Evolutionary conservation across 202 grass and related monocot genomes (phyloP).

Genomic region (Setaria viridis): DNA sequence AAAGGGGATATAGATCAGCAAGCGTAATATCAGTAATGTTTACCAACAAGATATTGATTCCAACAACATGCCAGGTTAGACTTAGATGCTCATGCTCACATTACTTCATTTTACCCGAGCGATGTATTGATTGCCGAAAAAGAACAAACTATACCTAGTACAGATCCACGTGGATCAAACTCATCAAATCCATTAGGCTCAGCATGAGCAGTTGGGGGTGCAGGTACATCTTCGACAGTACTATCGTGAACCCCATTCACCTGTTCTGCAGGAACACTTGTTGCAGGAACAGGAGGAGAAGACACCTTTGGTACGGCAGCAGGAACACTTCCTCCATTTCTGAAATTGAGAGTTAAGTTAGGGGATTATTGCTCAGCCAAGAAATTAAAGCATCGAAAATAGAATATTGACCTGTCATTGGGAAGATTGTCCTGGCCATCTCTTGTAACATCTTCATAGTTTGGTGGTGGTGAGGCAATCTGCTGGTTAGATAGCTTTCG

Average conservation of each 20-base stretch:
- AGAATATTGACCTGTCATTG: slow-evolving; percentile 59
- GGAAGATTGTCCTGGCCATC: slow-evolving; percentile 58
- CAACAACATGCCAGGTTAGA: slow-evolving; percentile 22
- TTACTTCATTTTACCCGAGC: slow-evolving; percentile 22
- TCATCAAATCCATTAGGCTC: slow-evolving; percentile 85
- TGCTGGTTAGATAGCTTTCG: slow-evolving; percentile 76
- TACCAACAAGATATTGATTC: slow-evolving; percentile 39
- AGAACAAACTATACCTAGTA: slow-evolving; percentile 64
- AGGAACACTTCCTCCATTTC: slow-evolving; percentile 69
- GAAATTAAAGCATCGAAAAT: slow-evolving; percentile 29
- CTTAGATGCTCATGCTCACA: slow-evolving; percentile 14
- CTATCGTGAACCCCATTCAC: slow-evolving; percentile 48
- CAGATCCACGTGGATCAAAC: slow-evolving; percentile 90
- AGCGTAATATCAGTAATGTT: slow-evolving; percentile 26
- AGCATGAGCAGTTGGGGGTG: slow-evolving; percentile 38
- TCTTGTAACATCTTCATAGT: slow-evolving; percentile 74
- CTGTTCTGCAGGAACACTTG: slow-evolving; percentile 34
- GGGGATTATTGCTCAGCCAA: slow-evolving; percentile 9
- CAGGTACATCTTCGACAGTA: slow-evolving; percentile 40
- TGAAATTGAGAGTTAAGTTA: slow-evolving; percentile 54
- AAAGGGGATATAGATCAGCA: slow-evolving; percentile 18
- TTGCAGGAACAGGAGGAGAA: slow-evolving; percentile 44
- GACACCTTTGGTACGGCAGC: slow-evolving; percentile 49
- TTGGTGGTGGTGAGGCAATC: slow-evolving; percentile 80
- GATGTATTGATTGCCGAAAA: slow-evolving; percentile 11